These are phyloP conservation scores for Ophiostoma pallidulum DNA, from an alignment of 2,329 filamentous ascomycete species.

Conservation along the genomic window DNA sequence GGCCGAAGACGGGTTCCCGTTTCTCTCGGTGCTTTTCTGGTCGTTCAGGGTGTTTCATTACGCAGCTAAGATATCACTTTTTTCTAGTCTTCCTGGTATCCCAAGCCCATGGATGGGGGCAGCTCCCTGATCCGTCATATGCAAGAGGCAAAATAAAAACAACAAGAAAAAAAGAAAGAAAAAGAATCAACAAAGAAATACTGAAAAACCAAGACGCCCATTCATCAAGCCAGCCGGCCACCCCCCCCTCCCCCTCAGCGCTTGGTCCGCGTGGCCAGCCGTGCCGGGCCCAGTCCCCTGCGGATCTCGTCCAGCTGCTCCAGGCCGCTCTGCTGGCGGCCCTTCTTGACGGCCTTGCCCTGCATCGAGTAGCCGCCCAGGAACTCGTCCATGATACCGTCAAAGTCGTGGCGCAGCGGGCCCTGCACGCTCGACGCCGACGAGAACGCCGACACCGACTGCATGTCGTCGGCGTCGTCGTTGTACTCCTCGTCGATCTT, in stretches of 20 bases:
- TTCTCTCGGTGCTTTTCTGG: too few species aligned
- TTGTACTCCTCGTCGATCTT: slow-evolving; percentile 72
- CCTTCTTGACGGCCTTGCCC: slow-evolving; percentile 70
- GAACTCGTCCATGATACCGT: slow-evolving; percentile 89
- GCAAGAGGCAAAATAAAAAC: neutral
- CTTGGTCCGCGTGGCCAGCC: slow-evolving; percentile 31
- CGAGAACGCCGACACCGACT: slow-evolving; percentile 51
- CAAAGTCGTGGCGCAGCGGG: slow-evolving; percentile 67
- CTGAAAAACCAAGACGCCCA: neutral
- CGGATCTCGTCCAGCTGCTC: slow-evolving; percentile 88
- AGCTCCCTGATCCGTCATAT: too few species aligned
- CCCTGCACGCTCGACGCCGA: slow-evolving; percentile 58
- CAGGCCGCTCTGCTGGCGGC: slow-evolving; percentile 69
- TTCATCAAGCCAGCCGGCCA: neutral
- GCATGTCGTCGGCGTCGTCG: slow-evolving; percentile 39
- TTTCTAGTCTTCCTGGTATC: too few species aligned
- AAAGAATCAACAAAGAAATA: too few species aligned
- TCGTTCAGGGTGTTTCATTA: too few species aligned
- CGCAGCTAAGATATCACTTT: slow-evolving; percentile 2
- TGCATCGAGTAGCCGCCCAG: slow-evolving; percentile 62
- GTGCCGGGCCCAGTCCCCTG: slow-evolving; percentile 66
- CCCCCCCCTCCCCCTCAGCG: neutral
- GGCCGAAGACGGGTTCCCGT: too few species aligned
- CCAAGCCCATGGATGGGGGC: too few species aligned
- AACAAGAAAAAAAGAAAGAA: too few species aligned